phyloP scores from a whole-genome alignment of 306 rosid species.

The Fagus sylvatica region DNA sequence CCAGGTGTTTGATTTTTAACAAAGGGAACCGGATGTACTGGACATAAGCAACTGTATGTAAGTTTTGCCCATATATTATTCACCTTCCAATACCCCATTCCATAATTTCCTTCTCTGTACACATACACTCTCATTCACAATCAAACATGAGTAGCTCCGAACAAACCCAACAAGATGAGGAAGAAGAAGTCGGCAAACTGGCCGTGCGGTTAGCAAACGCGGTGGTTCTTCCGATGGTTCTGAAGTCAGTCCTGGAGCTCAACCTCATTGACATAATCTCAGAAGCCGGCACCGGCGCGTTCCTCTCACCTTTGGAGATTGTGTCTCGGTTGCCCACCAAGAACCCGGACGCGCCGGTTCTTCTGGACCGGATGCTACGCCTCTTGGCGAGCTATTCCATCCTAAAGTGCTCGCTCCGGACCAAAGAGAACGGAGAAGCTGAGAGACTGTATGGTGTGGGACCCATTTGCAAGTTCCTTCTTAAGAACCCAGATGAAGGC shows the following conservation, averaged over 20 bases:
- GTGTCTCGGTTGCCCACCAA: constrained; percentile 25
- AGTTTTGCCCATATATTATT: no score
- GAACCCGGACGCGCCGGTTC: constrained; percentile 13
- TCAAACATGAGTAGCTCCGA: neutral
- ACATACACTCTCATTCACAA: no score
- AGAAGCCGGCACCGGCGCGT: constrained; percentile 16
- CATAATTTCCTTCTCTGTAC: no score
- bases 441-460: constrained; percentile 24
- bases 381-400: constrained; percentile 31
- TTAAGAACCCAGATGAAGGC: constrained; percentile 8
- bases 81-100: no score
- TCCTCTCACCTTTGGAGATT: constrained; percentile 30
- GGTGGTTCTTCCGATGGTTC: constrained; percentile 17
- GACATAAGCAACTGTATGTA: no score
- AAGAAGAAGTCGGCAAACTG: constrained; percentile 18
- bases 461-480: constrained; percentile 17
- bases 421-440: neutral
- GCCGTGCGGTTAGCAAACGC: constrained; percentile 23
- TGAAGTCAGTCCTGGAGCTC: constrained; percentile 33
- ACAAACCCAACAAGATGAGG: neutral
- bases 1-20: no score
- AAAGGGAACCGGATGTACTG: no score
- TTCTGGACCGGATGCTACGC: constrained; percentile 37
- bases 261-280: constrained; percentile 31
- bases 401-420: constrained; percentile 19